These are phyloP conservation scores for Selaginella moellendorffii DNA, from an alignment of 75 land plant species.

Conservation along the genomic window DNA sequence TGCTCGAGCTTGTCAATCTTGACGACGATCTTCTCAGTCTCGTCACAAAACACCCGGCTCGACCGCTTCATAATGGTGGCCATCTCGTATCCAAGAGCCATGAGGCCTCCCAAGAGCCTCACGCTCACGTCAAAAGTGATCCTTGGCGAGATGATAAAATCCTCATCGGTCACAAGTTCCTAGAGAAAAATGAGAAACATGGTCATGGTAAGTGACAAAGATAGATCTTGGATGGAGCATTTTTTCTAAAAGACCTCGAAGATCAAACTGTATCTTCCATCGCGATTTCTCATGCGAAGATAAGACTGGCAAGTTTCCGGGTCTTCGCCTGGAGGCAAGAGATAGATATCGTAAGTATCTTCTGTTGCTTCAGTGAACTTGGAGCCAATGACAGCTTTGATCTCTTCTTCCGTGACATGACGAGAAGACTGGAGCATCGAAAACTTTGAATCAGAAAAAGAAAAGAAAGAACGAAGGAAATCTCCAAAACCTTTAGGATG, in stretches of 20 bases:
- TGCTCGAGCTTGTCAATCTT: slow-evolving; percentile 89
- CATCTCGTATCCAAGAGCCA: slow-evolving; percentile 86
- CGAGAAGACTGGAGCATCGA: slow-evolving; percentile 41
- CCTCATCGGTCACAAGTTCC: slow-evolving; percentile 79
- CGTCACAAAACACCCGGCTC: slow-evolving; percentile 70
- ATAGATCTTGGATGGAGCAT: too few relatives aligned
- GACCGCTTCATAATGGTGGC: slow-evolving; percentile 68
- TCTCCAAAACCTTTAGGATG: slow-evolving; percentile 49
- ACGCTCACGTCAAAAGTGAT: background rate
- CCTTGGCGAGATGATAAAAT: slow-evolving; percentile 83
- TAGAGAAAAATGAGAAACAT: slow-evolving; percentile 14
- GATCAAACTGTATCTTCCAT: slow-evolving; percentile 23
- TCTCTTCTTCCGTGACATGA: slow-evolving; percentile 46
- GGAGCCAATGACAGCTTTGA: slow-evolving; percentile 34
- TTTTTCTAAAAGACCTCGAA: slow-evolving; percentile 71
- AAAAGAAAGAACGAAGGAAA: background rate
- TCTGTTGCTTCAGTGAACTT: slow-evolving; percentile 44
- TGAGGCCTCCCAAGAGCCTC: slow-evolving; percentile 78
- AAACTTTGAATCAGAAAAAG: background rate
- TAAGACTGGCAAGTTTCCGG: background rate
- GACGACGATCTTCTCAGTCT: slow-evolving; percentile 42
- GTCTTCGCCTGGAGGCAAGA: slow-evolving; percentile 56
- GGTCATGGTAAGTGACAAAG: too few relatives aligned
- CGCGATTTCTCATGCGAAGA: background rate
- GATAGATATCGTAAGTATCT: slow-evolving; percentile 87